These are phyloP conservation scores for Salvia splendens DNA, from an alignment of 257 asterid species.

Conservation along the genomic window DNA sequence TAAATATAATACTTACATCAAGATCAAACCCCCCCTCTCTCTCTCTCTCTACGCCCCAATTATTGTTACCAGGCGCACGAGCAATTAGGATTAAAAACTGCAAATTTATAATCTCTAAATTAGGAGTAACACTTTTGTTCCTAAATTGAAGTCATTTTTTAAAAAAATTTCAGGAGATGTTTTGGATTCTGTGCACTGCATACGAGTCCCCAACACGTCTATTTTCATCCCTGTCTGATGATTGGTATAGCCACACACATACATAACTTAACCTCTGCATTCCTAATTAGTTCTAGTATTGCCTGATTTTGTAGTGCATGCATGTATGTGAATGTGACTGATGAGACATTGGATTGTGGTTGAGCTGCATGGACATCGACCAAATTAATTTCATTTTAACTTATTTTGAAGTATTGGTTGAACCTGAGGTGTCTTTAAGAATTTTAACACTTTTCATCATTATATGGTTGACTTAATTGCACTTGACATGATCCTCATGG, in stretches of 20 bases:
- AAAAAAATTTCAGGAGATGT: too few relatives aligned
- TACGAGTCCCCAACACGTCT: too few relatives aligned
- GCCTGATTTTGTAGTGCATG: too few relatives aligned
- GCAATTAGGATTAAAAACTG: constrained; percentile 18
- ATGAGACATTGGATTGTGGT: neutral
- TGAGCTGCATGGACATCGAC: constrained; percentile 14
- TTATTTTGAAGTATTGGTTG: neutral
- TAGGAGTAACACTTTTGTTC: too few relatives aligned
- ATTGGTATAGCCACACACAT: neutral
- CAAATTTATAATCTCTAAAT: too few relatives aligned
- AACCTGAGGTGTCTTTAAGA: neutral
- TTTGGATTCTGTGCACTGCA: too few relatives aligned
- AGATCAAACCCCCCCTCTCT: too few relatives aligned
- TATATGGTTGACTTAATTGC: too few relatives aligned
- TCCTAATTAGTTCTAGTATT: neutral
- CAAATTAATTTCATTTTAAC: neutral
- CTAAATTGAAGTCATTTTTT: too few relatives aligned
- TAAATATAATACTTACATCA: neutral
- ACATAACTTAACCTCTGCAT: neutral
- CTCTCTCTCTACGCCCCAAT: too few relatives aligned
- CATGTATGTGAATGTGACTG: neutral
- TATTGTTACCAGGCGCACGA: constrained; percentile 39
- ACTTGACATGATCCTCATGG: too few relatives aligned
- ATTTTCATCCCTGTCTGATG: too few relatives aligned
- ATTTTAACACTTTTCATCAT: neutral